Evolutionary conservation across 176 grass and related monocot genomes (phyloP).

Genomic region (Thinopyrum elongatum): DNA sequence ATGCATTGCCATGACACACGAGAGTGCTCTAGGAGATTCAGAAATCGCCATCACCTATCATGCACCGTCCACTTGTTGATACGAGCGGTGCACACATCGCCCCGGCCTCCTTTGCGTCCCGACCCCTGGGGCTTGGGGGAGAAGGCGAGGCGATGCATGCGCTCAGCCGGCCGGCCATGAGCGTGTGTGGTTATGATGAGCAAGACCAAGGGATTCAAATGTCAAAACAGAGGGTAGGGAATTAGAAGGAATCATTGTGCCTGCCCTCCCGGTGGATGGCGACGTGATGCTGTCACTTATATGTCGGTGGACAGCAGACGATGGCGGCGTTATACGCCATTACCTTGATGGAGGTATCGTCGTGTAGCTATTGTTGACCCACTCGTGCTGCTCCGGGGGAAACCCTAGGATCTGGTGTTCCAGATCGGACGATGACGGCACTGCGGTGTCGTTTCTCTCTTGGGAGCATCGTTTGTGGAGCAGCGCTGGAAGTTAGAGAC

Average conservation of each 20-base stretch:
- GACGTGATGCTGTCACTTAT: conserved; percentile 9
- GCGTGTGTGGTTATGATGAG: neutral
- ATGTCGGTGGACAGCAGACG: no score
- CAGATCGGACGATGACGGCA: no score
- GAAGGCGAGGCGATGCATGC: neutral
- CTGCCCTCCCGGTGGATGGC: conserved; percentile 20
- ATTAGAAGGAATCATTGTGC: conserved; percentile 11
- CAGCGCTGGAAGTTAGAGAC: no score
- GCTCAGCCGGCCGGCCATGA: neutral
- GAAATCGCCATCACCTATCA: neutral
- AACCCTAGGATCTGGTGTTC: no score
- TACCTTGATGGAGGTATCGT: no score
- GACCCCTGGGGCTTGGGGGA: neutral
- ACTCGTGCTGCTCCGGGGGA: no score
- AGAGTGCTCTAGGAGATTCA: neutral
- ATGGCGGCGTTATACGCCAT: no score
- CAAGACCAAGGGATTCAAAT: neutral
- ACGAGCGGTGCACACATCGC: neutral
- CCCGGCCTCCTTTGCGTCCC: neutral
- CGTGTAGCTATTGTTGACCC: no score
- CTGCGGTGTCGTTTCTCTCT: no score
- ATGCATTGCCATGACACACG: neutral
- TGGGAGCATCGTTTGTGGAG: no score
- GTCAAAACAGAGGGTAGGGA: neutral
- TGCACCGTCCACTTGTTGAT: neutral